Percentiles rank a stretch among this genome's conserved stretches.
Evolutionary conservation across 176 grass and related monocot species (phyloP).

Genomic region (Rhipidocladum racemiflorum): DNA sequence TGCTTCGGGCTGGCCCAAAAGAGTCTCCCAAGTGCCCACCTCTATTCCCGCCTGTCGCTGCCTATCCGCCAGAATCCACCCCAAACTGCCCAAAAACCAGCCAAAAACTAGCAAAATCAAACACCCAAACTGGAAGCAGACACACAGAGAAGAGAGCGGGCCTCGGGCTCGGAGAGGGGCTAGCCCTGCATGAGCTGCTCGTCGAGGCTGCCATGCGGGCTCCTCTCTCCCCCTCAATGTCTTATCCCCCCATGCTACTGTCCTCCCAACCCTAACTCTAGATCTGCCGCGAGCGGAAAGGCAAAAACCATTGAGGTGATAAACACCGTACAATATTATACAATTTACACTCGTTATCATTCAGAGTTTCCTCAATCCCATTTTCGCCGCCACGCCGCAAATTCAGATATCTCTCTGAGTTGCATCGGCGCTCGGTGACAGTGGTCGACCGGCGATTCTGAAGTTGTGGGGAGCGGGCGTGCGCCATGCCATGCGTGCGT

Average conservation of each 20-base stretch:
- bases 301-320: no score
- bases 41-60: not conserved
- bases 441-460: conserved; percentile 14
- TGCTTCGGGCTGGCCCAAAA: no score
- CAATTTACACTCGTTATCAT: no score
- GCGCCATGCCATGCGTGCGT: no score
- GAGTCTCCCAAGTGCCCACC: no score
- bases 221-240: no score
- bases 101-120: not conserved
- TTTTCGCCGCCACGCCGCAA: no score
- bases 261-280: conserved; percentile 32
- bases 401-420: no score
- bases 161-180: conserved; percentile 62
- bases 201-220: conserved; percentile 46
- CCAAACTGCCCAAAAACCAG: not conserved
- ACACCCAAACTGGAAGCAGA: not conserved
- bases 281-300: no score
- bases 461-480: not conserved
- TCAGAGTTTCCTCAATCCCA: no score
- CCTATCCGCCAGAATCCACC: not conserved
- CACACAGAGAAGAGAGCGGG: not conserved
- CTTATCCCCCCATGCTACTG: conserved; percentile 10
- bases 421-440: conserved; percentile 20
- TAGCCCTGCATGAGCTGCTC: conserved; percentile 69
- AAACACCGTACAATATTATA: no score